Evolutionary conservation across 805 yeast genomes (phyloP), one percentile per base, ranked within the genome.

Genomic region (Ogataea ramenticola): DNA sequence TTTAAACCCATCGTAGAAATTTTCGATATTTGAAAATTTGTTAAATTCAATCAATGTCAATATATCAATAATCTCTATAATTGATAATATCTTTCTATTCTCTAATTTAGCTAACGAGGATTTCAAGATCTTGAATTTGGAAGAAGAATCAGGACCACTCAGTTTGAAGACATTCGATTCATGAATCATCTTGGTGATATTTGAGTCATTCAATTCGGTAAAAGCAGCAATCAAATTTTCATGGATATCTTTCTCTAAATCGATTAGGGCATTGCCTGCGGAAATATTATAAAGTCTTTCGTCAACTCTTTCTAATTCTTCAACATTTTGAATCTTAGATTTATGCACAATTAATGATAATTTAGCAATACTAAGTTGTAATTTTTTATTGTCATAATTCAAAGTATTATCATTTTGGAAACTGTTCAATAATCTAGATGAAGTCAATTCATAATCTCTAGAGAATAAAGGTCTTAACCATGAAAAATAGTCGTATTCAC

Each of bases 301-400:
- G 3, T 53, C 38, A 49, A 48, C 39, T n/a, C 46, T 47, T 6
- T 48, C 52, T 5, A 50, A 55, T 19, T 46, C 33, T 4, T 46
- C 46, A 2, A 22, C 35, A 2, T 46, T 40, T 3, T 49, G 54
- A 10, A 16, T 12, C n/a, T 45, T 47, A 4, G 40, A 26, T 35
- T 57, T 55, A 1, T 70, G 58, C 0, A 80, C 80, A 17, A 85
- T 55, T 1, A 77, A 67, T 2, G 86, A 64, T 20, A 89, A 61
- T 58, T 88, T 88, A 2, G 95, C 90, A 41, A 88, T 61, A 45
- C 87, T 82, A 46, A 80, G 69, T 49, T 79, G 79, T 20, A 83
- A 53, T 51, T 73, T 77, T 52, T 73, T 74, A 50, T 72, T 73
- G 12, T 61, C 61, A 37, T 71, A 65, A 10, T 62, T 54, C 22